Evolutionary conservation across 1,284 basidiomycete species (phyloP).

Genomic region (Trametes polyzona): DNA sequence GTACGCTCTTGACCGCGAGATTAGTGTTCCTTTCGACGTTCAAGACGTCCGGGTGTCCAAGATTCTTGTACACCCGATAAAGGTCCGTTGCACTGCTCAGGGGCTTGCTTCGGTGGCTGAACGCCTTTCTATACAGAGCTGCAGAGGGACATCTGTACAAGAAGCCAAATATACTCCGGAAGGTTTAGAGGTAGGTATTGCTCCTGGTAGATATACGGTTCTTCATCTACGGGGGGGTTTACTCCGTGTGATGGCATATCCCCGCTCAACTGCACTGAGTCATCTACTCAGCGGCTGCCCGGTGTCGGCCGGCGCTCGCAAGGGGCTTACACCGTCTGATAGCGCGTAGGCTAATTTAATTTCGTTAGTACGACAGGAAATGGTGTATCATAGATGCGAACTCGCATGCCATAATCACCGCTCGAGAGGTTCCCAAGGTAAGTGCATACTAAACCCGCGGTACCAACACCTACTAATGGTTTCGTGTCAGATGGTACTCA

Average conservation of each 20-base stretch:
- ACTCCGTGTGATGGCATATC: neutral
- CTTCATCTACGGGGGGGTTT: neutral
- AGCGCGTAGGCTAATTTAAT: neutral
- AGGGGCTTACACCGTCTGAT: neutral
- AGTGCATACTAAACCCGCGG: neutral
- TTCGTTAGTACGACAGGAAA: conserved; percentile 61
- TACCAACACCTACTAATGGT: neutral
- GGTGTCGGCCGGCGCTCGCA: too few species aligned
- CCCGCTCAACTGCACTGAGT: neutral
- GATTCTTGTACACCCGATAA: conserved; percentile 71
- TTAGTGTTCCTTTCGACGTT: conserved; percentile 25
- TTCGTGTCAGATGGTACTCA: conserved; percentile 63
- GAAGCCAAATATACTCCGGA: conserved; percentile 57
- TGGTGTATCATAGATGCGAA: conserved; percentile 68
- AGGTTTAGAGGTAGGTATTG: conserved; percentile 60
- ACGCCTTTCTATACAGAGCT: conserved; percentile 47
- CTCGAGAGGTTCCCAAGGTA: conserved; percentile 65
- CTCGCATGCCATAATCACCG: conserved; percentile 61
- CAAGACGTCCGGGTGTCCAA: conserved; percentile 56
- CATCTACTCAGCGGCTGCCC: neutral
- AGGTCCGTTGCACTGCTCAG: conserved; percentile 41
- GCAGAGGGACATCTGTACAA: conserved; percentile 63
- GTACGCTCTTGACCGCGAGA: conserved; percentile 13
- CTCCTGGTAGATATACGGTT: too few species aligned
- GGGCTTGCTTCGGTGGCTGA: conserved; percentile 17